phyloP scores from a whole-genome alignment of 2,329 filamentous ascomycete genomes.

The Aspergillus pseudonomiae region DNA sequence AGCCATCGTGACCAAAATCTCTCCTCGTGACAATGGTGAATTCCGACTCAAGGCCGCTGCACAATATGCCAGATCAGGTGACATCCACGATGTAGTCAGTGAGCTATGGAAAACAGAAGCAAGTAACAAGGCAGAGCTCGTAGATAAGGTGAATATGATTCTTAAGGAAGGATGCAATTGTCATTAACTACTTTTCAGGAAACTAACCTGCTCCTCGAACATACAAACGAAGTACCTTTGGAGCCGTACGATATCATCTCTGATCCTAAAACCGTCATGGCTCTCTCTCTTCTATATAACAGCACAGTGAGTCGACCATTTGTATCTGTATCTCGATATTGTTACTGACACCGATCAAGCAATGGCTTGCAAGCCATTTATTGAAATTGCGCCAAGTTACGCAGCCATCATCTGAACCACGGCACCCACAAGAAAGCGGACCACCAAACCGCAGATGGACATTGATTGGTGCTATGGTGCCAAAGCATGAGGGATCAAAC shows the following conservation, averaged over 20 bases:
- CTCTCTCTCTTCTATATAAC: conserved; percentile 86
- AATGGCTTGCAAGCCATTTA: conserved; percentile 89
- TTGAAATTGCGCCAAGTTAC: conserved; percentile 81
- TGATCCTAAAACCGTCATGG: conserved; percentile 82
- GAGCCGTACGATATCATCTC: conserved; percentile 82
- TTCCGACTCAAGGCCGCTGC: conserved; percentile 74
- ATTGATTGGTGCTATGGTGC: conserved; percentile 66
- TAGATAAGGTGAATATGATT: conserved; percentile 57
- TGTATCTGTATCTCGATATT: neutral
- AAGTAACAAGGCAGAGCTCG: conserved; percentile 57
- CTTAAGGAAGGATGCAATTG: neutral
- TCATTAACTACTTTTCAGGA: conserved; percentile 42
- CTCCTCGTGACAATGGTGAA: conserved; percentile 51
- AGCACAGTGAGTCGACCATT: conserved; percentile 66
- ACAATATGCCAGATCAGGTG: conserved; percentile 66
- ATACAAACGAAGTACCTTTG: conserved; percentile 62
- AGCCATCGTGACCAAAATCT: conserved; percentile 66
- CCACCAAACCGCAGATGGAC: conserved; percentile 79
- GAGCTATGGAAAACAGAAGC: conserved; percentile 63
- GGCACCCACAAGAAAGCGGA: conserved; percentile 44
- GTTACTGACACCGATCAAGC: conserved; percentile 45
- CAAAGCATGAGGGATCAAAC: conserved; percentile 58
- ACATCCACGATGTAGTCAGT: conserved; percentile 71
- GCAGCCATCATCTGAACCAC: conserved; percentile 63
- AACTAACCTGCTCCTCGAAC: conserved; percentile 55